Evolutionary conservation across 441 rosid genomes (phyloP).

Genomic region (Pelargonium citronellum): DNA sequence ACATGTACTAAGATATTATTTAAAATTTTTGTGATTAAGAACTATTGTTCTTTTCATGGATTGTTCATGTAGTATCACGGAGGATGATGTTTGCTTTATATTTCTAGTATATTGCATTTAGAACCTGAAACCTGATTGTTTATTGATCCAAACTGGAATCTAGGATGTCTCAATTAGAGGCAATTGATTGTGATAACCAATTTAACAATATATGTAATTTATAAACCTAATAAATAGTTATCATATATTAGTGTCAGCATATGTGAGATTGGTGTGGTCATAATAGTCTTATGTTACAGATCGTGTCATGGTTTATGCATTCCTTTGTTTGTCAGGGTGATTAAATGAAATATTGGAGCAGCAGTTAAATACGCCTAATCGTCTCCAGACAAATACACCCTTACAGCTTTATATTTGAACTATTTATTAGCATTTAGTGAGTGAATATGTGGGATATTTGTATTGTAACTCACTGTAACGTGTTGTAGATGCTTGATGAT

Average conservation of each 20-base stretch:
- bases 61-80: background rate
- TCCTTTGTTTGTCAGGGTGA: background rate
- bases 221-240: background rate
- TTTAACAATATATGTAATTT: background rate
- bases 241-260: background rate
- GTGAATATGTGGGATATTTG: background rate
- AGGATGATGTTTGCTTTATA: background rate
- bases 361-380: background rate
- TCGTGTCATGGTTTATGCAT: background rate
- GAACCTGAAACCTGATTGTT: background rate
- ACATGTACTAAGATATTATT: background rate
- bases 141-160: background rate
- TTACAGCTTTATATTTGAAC: background rate
- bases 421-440: background rate
- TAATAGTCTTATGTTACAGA: background rate
- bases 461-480: constrained; percentile 13
- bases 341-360: background rate
- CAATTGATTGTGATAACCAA: background rate
- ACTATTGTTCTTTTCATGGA: background rate
- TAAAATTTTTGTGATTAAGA: background rate
- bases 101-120: background rate
- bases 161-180: constrained; percentile 2
- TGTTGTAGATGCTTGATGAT: constrained; percentile 94
- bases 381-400: background rate
- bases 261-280: background rate